These are phyloP conservation scores for Vanrija pseudolonga DNA, from an alignment of 1,284 basidiomycete genomes.

Conservation along the genomic window DNA sequence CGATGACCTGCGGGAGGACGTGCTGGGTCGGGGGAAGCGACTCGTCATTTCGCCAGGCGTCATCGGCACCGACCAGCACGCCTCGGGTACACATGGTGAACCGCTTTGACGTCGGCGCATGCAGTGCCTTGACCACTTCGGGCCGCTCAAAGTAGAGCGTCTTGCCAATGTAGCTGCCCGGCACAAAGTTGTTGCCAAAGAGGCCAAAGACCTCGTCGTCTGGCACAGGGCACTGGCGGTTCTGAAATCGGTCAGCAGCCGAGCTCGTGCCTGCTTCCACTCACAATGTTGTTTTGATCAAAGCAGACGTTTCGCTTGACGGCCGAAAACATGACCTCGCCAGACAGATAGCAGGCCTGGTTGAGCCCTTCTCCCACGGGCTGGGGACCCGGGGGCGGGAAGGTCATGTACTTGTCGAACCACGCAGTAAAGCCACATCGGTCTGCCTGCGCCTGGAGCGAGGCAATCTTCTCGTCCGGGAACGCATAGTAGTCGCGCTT, in stretches of 20 bases:
- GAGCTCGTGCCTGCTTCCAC: too few relatives aligned
- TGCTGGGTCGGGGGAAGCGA: slow-evolving; percentile 56
- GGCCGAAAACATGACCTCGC: too few relatives aligned
- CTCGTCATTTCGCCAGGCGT: slow-evolving; percentile 47
- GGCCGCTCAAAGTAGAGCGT: slow-evolving; percentile 51
- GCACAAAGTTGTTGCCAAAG: too few relatives aligned
- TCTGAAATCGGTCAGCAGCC: too few relatives aligned
- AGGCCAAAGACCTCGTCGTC: slow-evolving; percentile 61
- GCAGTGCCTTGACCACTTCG: slow-evolving; percentile 68
- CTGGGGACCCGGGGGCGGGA: slow-evolving; percentile 64
- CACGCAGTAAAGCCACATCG: slow-evolving; percentile 65
- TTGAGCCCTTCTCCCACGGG: too few relatives aligned
- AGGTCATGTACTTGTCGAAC: slow-evolving; percentile 58
- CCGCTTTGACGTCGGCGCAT: slow-evolving; percentile 60
- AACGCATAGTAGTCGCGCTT: neutral
- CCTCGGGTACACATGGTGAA: slow-evolving; percentile 64
- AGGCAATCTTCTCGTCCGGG: slow-evolving; percentile 57
- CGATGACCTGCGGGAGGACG: slow-evolving; percentile 33
- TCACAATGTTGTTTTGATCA: slow-evolving; percentile 68
- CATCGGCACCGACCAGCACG: slow-evolving; percentile 54
- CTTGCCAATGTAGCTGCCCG: too few relatives aligned
- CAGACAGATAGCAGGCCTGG: too few relatives aligned
- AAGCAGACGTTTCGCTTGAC: slow-evolving; percentile 66
- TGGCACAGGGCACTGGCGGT: slow-evolving; percentile 51
- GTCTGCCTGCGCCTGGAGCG: slow-evolving; percentile 57